Percentiles rank a stretch among this genome's conserved stretches.
phyloP scores from a whole-genome alignment of 2,329 filamentous ascomycete genomes.

The Cladophialophora chaetospira region DNA sequence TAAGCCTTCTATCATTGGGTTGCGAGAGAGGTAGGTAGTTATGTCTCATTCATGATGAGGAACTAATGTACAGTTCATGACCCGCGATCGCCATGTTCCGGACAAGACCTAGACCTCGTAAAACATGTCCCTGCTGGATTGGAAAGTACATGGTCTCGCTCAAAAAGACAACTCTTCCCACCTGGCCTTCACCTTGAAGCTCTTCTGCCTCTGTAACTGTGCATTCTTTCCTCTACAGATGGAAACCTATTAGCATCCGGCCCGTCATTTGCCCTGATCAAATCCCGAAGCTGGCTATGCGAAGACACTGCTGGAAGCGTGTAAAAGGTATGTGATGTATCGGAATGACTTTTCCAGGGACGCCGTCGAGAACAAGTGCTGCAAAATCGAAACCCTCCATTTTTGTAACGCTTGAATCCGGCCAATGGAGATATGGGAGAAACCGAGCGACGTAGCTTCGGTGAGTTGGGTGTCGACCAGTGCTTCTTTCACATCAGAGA shows the following conservation, averaged over 20 bases:
- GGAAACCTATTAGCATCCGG: slow-evolving; percentile 16
- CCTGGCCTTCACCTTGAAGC: slow-evolving; percentile 11
- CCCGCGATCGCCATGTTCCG: background rate
- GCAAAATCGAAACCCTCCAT: slow-evolving; percentile 12
- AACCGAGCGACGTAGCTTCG: slow-evolving; percentile 5
- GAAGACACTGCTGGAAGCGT: slow-evolving; percentile 12
- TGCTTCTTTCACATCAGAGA: background rate
- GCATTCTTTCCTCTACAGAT: background rate
- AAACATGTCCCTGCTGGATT: slow-evolving; percentile 33
- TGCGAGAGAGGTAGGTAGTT: no score
- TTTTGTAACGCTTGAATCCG: slow-evolving; percentile 21
- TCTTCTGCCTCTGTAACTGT: slow-evolving; percentile 10
- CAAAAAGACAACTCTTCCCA: slow-evolving; percentile 69
- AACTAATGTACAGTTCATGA: slow-evolving; percentile 27
- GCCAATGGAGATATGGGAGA: slow-evolving; percentile 17
- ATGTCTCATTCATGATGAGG: slow-evolving; percentile 16
- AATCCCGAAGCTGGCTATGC: slow-evolving; percentile 30
- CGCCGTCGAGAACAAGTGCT: slow-evolving; percentile 26
- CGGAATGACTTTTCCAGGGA: slow-evolving; percentile 30
- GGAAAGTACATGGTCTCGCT: slow-evolving; percentile 89
- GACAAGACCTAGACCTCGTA: slow-evolving; percentile 3
- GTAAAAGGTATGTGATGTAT: slow-evolving; percentile 13
- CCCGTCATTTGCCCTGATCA: slow-evolving; percentile 20
- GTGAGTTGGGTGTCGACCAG: background rate
- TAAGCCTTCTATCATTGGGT: slow-evolving; percentile 13